Evolutionary conservation across 352 stramenopile species (phyloP).

Genomic region (Globisporangium camurandrum): DNA sequence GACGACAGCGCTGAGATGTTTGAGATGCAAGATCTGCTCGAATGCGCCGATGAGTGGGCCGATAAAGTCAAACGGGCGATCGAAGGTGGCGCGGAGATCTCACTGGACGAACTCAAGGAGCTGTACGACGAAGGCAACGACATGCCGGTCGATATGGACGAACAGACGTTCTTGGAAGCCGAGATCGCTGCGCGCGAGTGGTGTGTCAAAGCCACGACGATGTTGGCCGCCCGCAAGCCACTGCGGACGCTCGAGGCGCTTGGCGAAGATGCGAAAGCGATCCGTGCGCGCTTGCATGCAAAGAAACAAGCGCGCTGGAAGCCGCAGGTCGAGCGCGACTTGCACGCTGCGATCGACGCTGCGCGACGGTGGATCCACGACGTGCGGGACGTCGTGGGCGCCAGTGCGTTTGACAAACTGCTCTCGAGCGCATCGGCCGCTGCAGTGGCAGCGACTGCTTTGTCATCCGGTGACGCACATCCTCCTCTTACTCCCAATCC

Average conservation of each 20-base stretch:
- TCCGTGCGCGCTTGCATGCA: constrained; percentile 58
- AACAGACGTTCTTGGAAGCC: constrained; percentile 68
- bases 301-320: constrained; percentile 83
- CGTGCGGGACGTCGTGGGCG: constrained; percentile 59
- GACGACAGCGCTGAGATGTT: constrained; percentile 83
- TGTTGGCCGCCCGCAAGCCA: constrained; percentile 47
- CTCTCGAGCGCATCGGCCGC: constrained; percentile 21
- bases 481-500: too few species aligned
- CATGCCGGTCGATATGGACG: constrained; percentile 87
- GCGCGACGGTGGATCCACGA: constrained; percentile 72
- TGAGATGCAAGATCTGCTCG: constrained; percentile 86
- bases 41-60: constrained; percentile 80
- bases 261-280: constrained; percentile 52
- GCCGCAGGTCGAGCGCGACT: constrained; percentile 73
- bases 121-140: constrained; percentile 71
- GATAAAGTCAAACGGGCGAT: constrained; percentile 75
- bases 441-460: not conserved
- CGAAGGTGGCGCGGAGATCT: constrained; percentile 57
- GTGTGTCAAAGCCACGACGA: constrained; percentile 42
- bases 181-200: constrained; percentile 77
- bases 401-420: constrained; percentile 52
- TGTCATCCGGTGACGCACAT: too few species aligned
- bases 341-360: constrained; percentile 57
- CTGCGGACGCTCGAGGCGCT: constrained; percentile 62
- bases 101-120: constrained; percentile 64